Base-by-base conservation (phyloP, 805 yeast species). In the Pichia paraexigua region DNA sequence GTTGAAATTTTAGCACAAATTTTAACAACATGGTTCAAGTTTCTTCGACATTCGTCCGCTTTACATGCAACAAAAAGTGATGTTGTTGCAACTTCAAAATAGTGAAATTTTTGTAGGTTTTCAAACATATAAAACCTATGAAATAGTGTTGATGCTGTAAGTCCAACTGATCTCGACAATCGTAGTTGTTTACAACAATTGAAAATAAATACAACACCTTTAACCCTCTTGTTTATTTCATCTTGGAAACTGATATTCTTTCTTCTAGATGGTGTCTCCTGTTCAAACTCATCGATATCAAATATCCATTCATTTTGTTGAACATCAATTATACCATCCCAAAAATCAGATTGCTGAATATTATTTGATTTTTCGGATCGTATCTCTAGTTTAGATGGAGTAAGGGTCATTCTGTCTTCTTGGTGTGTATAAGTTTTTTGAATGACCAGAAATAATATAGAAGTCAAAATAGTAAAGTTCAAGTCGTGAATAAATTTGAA, bases 71-170 rank as follows among this genome's bases (percentile, higher is more conserved):
- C 63, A 56, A 79, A 79, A 18, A 79, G 56, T 30, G 76, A 63
- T 2, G 80, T 71, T 1, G 78, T 80, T 0, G 74, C 82, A 9
- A 74, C 66, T 52, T 79, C 80, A 55, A 73, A 79, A 48, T 73
- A 72, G 53, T 77, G 82, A 54, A 66, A 66, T 43, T 66, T 60
- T 41, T 64, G 63, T 47, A 77, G 56, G 37, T 76, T 71, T 49
- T 66, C 62, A 27, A 78, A 63, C 73, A 75, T 71, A 58, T 77
- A 79, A 60, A 77, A 79, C 47, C 84, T 64, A 53, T 79, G 83
- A 49, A 78, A 65, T 53, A 68, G 73, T 17, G 65, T 66, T 24
- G 77, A 61, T 0, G 82, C 82, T 0, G 79, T 71, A 56, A 75
- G 66, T 0, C 76, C 68, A 20, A 79, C 75, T 37, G 73, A 69